Percentiles rank a stretch among this genome's conserved stretches.
Evolutionary conservation across 2,329 filamentous ascomycete species (phyloP).

Genomic region (Fusarium pseudograminearum): DNA sequence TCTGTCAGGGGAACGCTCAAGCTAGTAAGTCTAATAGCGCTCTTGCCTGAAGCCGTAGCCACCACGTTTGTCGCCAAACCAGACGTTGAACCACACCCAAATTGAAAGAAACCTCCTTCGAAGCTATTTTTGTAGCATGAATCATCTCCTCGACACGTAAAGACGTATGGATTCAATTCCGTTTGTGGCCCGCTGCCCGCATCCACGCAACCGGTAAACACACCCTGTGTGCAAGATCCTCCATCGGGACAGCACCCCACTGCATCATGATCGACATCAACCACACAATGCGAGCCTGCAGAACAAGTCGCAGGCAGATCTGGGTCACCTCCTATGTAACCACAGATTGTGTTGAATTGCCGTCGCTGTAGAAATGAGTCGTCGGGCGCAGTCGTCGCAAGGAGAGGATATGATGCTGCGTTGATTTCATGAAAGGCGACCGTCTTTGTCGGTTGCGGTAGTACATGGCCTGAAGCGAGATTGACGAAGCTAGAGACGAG

Average conservation of each 20-base stretch:
- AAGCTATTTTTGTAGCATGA: conserved; percentile 69
- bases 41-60: conserved; percentile 59
- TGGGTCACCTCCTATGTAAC: conserved; percentile 66
- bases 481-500: conserved; percentile 52
- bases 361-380: conserved; percentile 54
- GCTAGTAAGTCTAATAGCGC: conserved; percentile 52
- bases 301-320: conserved; percentile 68
- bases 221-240: conserved; percentile 63
- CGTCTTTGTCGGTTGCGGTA: conserved; percentile 57
- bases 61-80: conserved; percentile 62
- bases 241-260: conserved; percentile 68
- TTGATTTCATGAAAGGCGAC: conserved; percentile 54
- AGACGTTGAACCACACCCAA: conserved; percentile 65
- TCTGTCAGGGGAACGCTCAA: conserved; percentile 58
- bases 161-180: conserved; percentile 67
- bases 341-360: conserved; percentile 67
- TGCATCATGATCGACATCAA: conserved; percentile 62
- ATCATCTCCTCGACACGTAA: conserved; percentile 63
- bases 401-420: conserved; percentile 55
- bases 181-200: conserved; percentile 62
- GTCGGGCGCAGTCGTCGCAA: conserved; percentile 57
- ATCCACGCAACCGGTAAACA: conserved; percentile 70
- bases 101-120: conserved; percentile 68
- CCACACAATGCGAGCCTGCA: conserved; percentile 68
- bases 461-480: conserved; percentile 52